phyloP scores from a whole-genome alignment of 1,139 yeast species.

The Kodamaea arcana region DNA sequence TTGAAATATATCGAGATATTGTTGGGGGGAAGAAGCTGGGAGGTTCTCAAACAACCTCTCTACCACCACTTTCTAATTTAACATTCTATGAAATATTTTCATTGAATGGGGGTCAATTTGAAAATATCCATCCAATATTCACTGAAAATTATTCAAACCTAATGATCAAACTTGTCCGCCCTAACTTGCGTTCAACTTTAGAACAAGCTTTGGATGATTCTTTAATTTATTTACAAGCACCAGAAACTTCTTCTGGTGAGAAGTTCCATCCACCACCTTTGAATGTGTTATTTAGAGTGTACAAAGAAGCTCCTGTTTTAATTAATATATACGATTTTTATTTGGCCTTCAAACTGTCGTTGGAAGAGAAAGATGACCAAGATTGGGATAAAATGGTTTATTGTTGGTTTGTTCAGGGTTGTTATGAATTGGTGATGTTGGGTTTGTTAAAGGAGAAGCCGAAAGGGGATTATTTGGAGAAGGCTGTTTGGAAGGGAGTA shows the following conservation, averaged over 20 bases:
- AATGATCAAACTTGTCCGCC: slow-evolving; percentile 38
- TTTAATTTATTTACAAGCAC: slow-evolving; percentile 24
- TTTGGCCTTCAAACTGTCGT: slow-evolving; percentile 59
- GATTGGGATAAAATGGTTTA: slow-evolving; percentile 29
- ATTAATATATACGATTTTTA: slow-evolving; percentile 78
- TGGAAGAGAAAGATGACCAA: slow-evolving; percentile 29
- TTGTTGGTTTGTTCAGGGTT: slow-evolving; percentile 42
- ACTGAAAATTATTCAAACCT: slow-evolving; percentile 39
- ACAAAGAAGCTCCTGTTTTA: slow-evolving; percentile 74
- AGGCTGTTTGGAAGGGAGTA: slow-evolving; percentile 42
- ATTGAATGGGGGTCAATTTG: slow-evolving; percentile 28
- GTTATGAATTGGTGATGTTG: slow-evolving; percentile 37
- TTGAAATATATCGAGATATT: slow-evolving; percentile 31
- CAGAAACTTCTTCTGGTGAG: slow-evolving; percentile 13
- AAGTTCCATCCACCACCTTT: slow-evolving; percentile 45
- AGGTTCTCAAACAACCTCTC: not conserved
- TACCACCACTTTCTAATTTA: slow-evolving; percentile 14
- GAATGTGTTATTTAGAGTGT: slow-evolving; percentile 59
- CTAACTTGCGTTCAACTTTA: slow-evolving; percentile 30
- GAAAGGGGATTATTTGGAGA: slow-evolving; percentile 44
- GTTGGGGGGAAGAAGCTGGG: slow-evolving; percentile 10
- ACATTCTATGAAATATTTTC: slow-evolving; percentile 39
- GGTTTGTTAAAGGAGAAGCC: slow-evolving; percentile 42
- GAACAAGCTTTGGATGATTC: slow-evolving; percentile 32
- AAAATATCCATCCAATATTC: slow-evolving; percentile 12